Percentiles rank a stretch among this genome's conserved stretches.
Evolutionary conservation across 441 rosid genomes (phyloP).

Genomic region (Adansonia gregorii): DNA sequence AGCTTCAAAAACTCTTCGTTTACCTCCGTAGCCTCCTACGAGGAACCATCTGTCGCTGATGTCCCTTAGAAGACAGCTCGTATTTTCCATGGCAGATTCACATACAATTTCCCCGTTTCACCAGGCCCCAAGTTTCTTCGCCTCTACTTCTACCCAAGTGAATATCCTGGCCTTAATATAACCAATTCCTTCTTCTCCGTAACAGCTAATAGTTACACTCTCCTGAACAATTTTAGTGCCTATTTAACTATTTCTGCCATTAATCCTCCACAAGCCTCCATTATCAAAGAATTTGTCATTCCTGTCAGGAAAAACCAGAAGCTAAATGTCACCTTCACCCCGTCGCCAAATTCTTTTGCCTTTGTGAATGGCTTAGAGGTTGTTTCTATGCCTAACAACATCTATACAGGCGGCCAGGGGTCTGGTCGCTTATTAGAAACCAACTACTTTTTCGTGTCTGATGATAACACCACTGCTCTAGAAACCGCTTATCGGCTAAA

Average conservation of each 20-base stretch:
- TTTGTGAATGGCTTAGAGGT: not conserved
- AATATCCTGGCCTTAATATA: not conserved
- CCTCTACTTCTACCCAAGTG: conserved; percentile 24
- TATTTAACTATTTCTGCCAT: not conserved
- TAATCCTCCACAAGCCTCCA: too few relatives aligned
- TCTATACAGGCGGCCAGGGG: not conserved
- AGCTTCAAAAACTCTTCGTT: too few relatives aligned
- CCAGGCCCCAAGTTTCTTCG: conserved; percentile 28
- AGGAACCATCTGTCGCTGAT: too few relatives aligned
- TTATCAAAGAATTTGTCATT: not conserved
- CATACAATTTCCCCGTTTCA: too few relatives aligned
- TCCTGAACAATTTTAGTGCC: conserved; percentile 26
- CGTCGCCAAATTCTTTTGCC: too few relatives aligned
- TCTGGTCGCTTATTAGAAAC: not conserved
- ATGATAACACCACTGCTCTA: too few relatives aligned
- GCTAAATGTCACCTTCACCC: too few relatives aligned
- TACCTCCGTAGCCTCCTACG: too few relatives aligned
- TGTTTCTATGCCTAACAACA: not conserved
- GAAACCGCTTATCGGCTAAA: too few relatives aligned
- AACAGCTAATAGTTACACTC: conserved; percentile 4
- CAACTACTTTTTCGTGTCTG: not conserved
- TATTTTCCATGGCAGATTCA: too few relatives aligned
- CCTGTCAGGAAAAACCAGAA: too few relatives aligned
- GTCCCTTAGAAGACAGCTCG: too few relatives aligned
- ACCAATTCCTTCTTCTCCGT: conserved; percentile 30